phyloP scores from a whole-genome alignment of 768 basidiomycete species.

The Harrya chromipes region DNA sequence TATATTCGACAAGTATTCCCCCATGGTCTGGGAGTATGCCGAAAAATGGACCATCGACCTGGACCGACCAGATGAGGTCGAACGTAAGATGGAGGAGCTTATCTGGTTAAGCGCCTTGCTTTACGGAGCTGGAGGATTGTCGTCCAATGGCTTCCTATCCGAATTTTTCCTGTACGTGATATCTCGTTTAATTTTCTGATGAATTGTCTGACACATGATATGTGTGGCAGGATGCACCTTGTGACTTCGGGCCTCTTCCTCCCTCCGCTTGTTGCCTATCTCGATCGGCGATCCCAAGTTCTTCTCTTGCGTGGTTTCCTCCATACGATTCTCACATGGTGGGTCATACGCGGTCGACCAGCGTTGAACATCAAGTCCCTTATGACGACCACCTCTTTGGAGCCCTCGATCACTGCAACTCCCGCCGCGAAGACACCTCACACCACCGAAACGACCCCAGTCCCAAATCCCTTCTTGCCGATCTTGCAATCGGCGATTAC shows the following conservation, averaged over 20 bases:
- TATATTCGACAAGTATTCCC: background rate
- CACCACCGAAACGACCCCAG: constrained; percentile 12
- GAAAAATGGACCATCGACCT: constrained; percentile 43
- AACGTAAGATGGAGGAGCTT: constrained; percentile 62
- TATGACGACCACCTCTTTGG: constrained; percentile 24
- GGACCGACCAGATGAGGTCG: constrained; percentile 35
- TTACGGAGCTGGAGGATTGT: constrained; percentile 56
- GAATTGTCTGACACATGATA: background rate
- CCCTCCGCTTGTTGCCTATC: constrained; percentile 20
- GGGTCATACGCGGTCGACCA: constrained; percentile 31
- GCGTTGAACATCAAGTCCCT: constrained; percentile 30
- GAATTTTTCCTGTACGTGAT: constrained; percentile 50
- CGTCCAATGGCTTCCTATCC: constrained; percentile 42
- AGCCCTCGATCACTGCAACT: constrained; percentile 7
- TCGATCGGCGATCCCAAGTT: constrained; percentile 16
- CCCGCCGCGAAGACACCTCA: background rate
- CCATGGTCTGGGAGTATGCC: constrained; percentile 19
- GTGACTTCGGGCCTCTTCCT: constrained; percentile 33
- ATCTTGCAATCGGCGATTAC: constrained; percentile 38
- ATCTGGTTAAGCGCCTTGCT: constrained; percentile 52
- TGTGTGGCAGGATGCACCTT: constrained; percentile 22
- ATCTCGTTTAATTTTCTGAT: background rate
- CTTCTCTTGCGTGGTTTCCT: constrained; percentile 32
- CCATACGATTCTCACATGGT: constrained; percentile 22
- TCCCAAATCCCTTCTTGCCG: constrained; percentile 40